Evolutionary conservation across 140 eudicot species (phyloP), one percentile per base, ranked within the genome.

Genomic region (Stevia rebaudiana): DNA sequence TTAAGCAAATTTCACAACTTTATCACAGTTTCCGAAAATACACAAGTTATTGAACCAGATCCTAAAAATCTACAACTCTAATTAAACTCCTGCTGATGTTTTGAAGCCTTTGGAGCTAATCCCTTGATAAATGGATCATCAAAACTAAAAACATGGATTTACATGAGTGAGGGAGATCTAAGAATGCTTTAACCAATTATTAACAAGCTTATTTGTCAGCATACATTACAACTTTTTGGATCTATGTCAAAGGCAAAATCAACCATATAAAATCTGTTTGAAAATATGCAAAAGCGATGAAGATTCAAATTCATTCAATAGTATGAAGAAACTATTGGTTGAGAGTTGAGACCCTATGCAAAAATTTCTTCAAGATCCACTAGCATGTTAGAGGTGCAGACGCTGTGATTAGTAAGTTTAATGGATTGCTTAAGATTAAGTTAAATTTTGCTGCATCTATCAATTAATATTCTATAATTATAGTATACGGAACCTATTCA

Each of bases 1-100:
- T 50, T 50, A 40, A 24, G 63, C 23, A 55, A 23, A 50, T 39
- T 51, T 31, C 71, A 30, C 68, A 24, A 13, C 18, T 50, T 8
- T 17, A 35, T 16, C 61, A 28, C 8, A 8, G 10, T 37, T 61
- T 39, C 55, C 23, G 48, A 39, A 39, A 61, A 24, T 21, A 22
- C 37, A 58, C 31, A 11, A 23, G 59, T 58, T 13, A 46, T 12
- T 19, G 17, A 19, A 58, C 52, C 55, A 35, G 12, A 21, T 35
- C 10, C 0, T 22, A 37, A 52, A 28, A 31, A 64, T 46, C 44
- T 46, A 64, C 58, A 46, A 15, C 57, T 22, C 44, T 61, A 23
- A 11, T 1, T 31, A 58, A 69, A 44, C 49, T 69, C 31, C 19
- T 21, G 5, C 4, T 36, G 48, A 22, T 22, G 13, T 35, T 18